Evolutionary conservation across 345 rosid species (phyloP).

Genomic region (Gossypium longicalyx): DNA sequence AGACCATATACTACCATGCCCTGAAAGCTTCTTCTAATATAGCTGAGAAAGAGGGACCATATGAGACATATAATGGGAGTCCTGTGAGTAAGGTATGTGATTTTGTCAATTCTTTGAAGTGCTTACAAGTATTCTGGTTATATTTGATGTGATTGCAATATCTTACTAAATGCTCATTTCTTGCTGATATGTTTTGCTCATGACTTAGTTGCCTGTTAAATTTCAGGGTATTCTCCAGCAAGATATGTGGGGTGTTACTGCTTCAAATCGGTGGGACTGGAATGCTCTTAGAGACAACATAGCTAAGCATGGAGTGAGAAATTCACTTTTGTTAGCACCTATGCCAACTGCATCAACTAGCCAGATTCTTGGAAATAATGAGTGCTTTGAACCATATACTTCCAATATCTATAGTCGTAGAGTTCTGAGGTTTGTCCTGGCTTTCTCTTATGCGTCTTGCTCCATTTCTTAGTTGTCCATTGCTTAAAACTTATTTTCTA

Average conservation of each 20-base stretch:
- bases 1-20: conserved; percentile 83
- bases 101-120: background rate
- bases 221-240: conserved; percentile 83
- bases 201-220: conserved; percentile 6
- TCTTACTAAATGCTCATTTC: background rate
- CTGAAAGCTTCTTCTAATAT: conserved; percentile 65
- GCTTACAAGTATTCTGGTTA: background rate
- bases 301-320: conserved; percentile 73
- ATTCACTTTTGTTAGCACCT: conserved; percentile 84
- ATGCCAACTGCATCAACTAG: conserved; percentile 98
- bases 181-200: conserved; percentile 9
- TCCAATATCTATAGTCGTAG: conserved; percentile 88
- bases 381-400: conserved; percentile 93
- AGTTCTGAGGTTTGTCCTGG: conserved; percentile 60
- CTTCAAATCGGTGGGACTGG: conserved; percentile 77
- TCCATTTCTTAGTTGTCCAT: background rate
- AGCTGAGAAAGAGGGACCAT: conserved; percentile 68
- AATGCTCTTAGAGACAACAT: conserved; percentile 54
- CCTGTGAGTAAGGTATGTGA: conserved; percentile 86
- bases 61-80: conserved; percentile 74
- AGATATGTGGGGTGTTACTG: conserved; percentile 85
- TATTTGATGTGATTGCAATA: background rate
- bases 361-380: conserved; percentile 94
- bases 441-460: background rate
- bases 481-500: background rate